Conservation (phyloP, 2,329 filamentous ascomycete genomes). For the Uncinocarpus reesii region DNA sequence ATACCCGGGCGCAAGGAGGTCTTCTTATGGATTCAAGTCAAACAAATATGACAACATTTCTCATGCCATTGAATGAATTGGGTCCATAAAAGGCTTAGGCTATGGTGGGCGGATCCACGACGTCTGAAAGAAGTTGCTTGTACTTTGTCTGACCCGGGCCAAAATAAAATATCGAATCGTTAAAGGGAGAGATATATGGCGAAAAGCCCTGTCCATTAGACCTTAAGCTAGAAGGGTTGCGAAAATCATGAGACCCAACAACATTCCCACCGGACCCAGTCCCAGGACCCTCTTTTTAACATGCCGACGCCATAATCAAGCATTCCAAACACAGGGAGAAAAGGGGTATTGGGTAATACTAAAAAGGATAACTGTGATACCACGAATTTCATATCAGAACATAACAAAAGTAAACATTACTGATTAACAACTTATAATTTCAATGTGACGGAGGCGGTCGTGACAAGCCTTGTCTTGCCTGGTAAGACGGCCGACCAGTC, state of each 20-base stretch:
- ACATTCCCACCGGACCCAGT: not conserved
- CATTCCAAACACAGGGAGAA: not conserved
- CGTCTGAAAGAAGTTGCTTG: not conserved
- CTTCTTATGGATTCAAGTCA: constrained; percentile 10
- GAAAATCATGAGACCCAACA: not conserved
- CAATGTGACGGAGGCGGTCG: constrained; percentile 24
- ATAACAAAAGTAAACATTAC: not conserved
- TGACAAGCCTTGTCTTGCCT: constrained; percentile 39
- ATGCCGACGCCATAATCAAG: constrained; percentile 9
- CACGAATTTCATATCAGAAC: constrained; percentile 5
- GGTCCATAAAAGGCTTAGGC: not conserved
- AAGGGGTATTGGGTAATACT: constrained; percentile 7
- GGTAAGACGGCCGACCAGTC: constrained; percentile 10
- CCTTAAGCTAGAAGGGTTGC: too few species aligned
- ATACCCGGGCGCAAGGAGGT: constrained; percentile 10
- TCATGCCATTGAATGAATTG: constrained; percentile 2
- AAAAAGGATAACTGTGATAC: not conserved
- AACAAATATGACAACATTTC: constrained; percentile 1
- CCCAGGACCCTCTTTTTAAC: constrained; percentile 1
- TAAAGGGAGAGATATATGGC: not conserved
- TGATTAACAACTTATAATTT: not conserved
- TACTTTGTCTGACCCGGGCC: not conserved
- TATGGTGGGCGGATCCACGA: not conserved
- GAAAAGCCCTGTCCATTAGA: not conserved
- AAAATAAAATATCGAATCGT: not conserved